Evolutionary conservation across 768 basidiomycete genomes (phyloP).

Genomic region (Fomitopsis serialis): DNA sequence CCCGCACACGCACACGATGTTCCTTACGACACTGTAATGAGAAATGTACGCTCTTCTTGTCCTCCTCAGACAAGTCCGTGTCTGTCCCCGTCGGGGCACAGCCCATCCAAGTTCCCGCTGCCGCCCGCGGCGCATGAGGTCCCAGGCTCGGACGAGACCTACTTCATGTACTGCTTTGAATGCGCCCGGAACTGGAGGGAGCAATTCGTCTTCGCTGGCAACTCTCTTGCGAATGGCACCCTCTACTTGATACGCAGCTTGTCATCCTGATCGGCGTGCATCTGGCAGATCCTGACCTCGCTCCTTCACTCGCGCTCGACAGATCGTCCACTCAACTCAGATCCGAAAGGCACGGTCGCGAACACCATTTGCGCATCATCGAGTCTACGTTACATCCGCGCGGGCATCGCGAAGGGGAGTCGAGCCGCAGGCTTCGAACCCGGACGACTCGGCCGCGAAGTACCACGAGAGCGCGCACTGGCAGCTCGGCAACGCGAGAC

Average conservation of each 20-base stretch:
- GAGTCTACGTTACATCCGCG: slow-evolving; percentile 59
- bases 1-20: neutral
- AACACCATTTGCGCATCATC: slow-evolving; percentile 75
- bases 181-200: slow-evolving; percentile 62
- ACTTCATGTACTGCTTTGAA: slow-evolving; percentile 72
- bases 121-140: slow-evolving; percentile 12
- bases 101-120: slow-evolving; percentile 21
- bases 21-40: slow-evolving; percentile 3
- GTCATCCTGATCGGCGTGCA: neutral
- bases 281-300: slow-evolving; percentile 7
- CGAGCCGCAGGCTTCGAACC: slow-evolving; percentile 43
- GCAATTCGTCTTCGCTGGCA: slow-evolving; percentile 62
- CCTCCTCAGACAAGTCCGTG: neutral
- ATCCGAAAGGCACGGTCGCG: slow-evolving; percentile 67
- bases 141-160: slow-evolving; percentile 47
- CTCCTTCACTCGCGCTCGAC: slow-evolving; percentile 11
- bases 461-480: slow-evolving; percentile 66
- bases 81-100: neutral
- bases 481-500: slow-evolving; percentile 52
- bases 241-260: slow-evolving; percentile 54
- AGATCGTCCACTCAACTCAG: slow-evolving; percentile 56
- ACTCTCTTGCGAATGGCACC: slow-evolving; percentile 54
- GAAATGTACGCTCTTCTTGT: slow-evolving; percentile 7
- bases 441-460: slow-evolving; percentile 53
- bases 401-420: slow-evolving; percentile 58